These are phyloP conservation scores for Geotrichum citri-aurantii DNA, from an alignment of 1,139 yeast species.

Conservation along the genomic window DNA sequence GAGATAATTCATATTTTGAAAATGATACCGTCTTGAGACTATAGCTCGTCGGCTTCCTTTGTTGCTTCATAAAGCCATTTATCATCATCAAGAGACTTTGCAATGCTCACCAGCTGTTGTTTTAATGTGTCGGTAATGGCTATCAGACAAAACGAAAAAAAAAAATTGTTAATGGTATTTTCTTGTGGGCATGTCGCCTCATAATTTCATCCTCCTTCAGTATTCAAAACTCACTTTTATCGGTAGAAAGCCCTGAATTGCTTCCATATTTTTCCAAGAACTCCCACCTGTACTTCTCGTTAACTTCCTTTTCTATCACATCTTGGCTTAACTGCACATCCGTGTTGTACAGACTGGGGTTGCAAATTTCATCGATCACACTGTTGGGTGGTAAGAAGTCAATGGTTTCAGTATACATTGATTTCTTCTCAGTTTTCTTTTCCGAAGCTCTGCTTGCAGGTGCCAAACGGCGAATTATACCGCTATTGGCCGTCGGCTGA, in stretches of 20 bases:
- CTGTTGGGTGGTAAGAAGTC: conserved; percentile 11
- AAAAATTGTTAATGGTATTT: too few species aligned
- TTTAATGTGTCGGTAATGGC: conserved; percentile 1
- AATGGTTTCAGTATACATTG: conserved; percentile 1
- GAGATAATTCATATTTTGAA: not conserved
- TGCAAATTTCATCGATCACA: conserved; percentile 11
- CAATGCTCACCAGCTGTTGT: conserved; percentile 6
- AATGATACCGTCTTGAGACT: not conserved
- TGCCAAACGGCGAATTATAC: not conserved
- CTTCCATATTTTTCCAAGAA: not conserved
- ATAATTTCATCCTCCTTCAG: not conserved
- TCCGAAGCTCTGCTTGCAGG: not conserved
- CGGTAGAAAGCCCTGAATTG: conserved; percentile 2
- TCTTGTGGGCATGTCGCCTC: not conserved
- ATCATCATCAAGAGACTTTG: conserved; percentile 15
- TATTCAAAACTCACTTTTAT: not conserved
- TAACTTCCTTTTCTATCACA: not conserved
- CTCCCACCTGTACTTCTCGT: not conserved
- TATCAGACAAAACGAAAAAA: not conserved
- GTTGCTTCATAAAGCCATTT: conserved; percentile 13
- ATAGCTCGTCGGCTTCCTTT: not conserved
- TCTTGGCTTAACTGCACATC: conserved; percentile 10
- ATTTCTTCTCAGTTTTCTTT: conserved; percentile 1
- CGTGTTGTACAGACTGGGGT: conserved; percentile 10
- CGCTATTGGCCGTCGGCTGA: conserved; percentile 4